These are phyloP conservation scores for Chenopodium formosanum DNA, from an alignment of 148 eudicot species.

Conservation along the genomic window DNA sequence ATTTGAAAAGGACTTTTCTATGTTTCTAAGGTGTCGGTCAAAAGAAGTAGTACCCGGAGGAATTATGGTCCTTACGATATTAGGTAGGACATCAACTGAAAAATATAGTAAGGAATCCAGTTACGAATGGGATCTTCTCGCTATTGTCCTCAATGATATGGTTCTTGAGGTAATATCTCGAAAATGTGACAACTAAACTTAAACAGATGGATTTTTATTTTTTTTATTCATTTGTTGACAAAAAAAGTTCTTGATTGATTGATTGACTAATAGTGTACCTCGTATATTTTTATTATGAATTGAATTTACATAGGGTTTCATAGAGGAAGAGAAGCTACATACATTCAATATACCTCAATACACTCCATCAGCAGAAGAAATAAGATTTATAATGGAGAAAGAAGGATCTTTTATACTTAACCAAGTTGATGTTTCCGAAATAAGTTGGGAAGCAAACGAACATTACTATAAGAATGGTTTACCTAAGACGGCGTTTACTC, in stretches of 20 bases:
- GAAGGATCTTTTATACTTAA: conserved; percentile 50
- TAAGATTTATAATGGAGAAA: conserved; percentile 27
- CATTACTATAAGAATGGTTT: no score
- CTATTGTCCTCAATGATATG: conserved; percentile 46
- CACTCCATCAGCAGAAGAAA: conserved; percentile 47
- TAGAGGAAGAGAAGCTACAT: conserved; percentile 49
- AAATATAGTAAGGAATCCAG: conserved; percentile 39
- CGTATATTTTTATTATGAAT: no score
- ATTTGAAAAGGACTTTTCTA: conserved; percentile 43
- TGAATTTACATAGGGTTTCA: conserved; percentile 35
- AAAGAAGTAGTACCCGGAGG: conserved; percentile 46
- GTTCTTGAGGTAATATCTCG: conserved; percentile 43
- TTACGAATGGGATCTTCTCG: conserved; percentile 48
- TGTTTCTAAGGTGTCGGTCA: conserved; percentile 44
- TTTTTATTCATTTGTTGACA: no score
- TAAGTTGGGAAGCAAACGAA: conserved; percentile 32
- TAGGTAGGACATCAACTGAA: conserved; percentile 46
- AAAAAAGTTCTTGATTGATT: no score
- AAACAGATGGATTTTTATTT: no score
- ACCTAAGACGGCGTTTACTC: no score
- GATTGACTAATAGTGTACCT: no score
- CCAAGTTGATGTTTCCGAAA: conserved; percentile 29
- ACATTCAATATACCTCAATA: conserved; percentile 53
- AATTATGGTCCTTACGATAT: conserved; percentile 50
- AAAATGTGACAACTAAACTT: no score